Evolutionary conservation across 352 stramenopile species (phyloP).

Genomic region (Phytophthora vignae): DNA sequence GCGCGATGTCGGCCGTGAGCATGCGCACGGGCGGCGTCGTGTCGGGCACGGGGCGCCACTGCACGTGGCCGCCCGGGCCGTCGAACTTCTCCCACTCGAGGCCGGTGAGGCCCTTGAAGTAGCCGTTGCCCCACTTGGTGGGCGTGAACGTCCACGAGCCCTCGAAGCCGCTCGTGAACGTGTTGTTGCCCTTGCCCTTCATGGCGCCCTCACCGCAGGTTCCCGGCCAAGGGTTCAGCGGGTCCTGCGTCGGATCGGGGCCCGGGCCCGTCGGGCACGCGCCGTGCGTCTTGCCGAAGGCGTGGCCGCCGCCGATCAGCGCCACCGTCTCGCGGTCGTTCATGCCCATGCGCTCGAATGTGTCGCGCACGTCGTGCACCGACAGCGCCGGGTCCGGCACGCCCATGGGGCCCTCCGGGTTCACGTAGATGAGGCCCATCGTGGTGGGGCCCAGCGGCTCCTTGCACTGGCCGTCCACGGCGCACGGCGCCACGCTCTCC

Average conservation of each 20-base stretch:
- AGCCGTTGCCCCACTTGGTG: slow-evolving; percentile 94
- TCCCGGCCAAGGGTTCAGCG: slow-evolving; percentile 58
- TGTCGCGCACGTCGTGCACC: slow-evolving; percentile 91
- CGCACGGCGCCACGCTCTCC: slow-evolving; percentile 46
- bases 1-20: slow-evolving; percentile 79
- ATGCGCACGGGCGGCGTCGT: slow-evolving; percentile 72
- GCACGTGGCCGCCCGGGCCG: slow-evolving; percentile 63
- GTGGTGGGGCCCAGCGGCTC: slow-evolving; percentile 58
- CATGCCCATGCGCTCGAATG: slow-evolving; percentile 94
- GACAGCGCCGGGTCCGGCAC: slow-evolving; percentile 88
- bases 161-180: slow-evolving; percentile 76
- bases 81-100: slow-evolving; percentile 87
- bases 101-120: slow-evolving; percentile 86
- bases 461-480: slow-evolving; percentile 52
- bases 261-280: slow-evolving; percentile 50
- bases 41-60: slow-evolving; percentile 65
- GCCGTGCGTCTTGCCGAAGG: slow-evolving; percentile 92
- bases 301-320: slow-evolving; percentile 89
- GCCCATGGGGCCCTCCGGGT: slow-evolving; percentile 56
- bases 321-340: slow-evolving; percentile 94
- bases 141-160: slow-evolving; percentile 86
- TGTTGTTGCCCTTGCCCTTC: slow-evolving; percentile 62
- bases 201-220: slow-evolving; percentile 43
- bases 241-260: slow-evolving; percentile 44
- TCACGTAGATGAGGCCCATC: slow-evolving; percentile 74